These are phyloP conservation scores for Cordyceps sp. DNA, from an alignment of 2,329 filamentous ascomycete genomes.

Conservation along the genomic window DNA sequence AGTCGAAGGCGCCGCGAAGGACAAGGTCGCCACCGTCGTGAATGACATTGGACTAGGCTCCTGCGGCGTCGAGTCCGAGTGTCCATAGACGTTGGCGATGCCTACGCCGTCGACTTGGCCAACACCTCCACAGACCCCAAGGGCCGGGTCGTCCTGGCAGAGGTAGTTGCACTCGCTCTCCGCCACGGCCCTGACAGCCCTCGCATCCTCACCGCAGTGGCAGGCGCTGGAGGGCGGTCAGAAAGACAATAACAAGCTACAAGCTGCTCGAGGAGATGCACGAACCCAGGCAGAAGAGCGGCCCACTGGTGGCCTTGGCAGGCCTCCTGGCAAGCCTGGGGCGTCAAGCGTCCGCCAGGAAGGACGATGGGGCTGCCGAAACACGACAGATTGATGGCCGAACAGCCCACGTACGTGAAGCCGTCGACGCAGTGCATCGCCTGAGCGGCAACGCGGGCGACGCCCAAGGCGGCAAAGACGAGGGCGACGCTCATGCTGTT, in stretches of 20 bases:
- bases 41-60: neutral
- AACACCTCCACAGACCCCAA: constrained; percentile 16
- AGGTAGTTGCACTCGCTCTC: constrained; percentile 15
- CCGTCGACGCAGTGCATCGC: constrained; percentile 7
- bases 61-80: no score
- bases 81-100: constrained; percentile 18
- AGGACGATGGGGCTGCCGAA: constrained; percentile 10
- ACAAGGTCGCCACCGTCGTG: neutral
- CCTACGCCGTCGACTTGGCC: constrained; percentile 10
- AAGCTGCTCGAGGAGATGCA: neutral
- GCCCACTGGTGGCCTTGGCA: constrained; percentile 13
- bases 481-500: constrained; percentile 9
- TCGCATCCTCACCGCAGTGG: constrained; percentile 16
- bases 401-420: constrained; percentile 12
- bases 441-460: constrained; percentile 6
- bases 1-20: constrained; percentile 1
- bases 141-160: constrained; percentile 11
- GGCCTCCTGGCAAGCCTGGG: constrained; percentile 12
- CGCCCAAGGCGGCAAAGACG: constrained; percentile 8
- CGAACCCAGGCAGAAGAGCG: constrained; percentile 15
- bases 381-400: constrained; percentile 10
- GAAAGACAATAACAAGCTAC: neutral
- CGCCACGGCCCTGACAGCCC: constrained; percentile 10
- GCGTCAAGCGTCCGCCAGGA: constrained; percentile 7
- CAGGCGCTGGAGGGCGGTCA: constrained; percentile 13